These are phyloP conservation scores for Heliamphora pulchella DNA, from an alignment of 179 eudicot species.

Conservation along the genomic window DNA sequence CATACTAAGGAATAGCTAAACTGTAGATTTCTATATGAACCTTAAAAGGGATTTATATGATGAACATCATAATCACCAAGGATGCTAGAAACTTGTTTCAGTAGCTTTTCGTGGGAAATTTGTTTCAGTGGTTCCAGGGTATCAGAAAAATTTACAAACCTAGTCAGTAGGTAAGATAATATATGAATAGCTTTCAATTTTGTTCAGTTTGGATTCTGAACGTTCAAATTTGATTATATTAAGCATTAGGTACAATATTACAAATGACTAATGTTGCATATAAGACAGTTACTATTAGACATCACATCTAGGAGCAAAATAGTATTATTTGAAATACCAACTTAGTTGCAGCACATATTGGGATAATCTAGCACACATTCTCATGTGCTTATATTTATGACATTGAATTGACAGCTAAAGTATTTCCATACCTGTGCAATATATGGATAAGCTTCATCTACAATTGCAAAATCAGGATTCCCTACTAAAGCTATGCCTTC, in stretches of 20 bases:
- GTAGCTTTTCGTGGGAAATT: background rate
- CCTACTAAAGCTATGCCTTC: slow-evolving; percentile 99
- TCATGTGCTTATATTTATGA: background rate
- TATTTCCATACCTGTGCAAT: slow-evolving; percentile 75
- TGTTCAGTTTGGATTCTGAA: background rate
- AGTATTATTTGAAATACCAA: background rate
- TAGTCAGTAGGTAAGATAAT: background rate
- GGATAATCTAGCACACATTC: background rate
- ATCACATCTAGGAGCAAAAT: slow-evolving; percentile 3
- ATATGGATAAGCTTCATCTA: slow-evolving; percentile 98
- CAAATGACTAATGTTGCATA: background rate
- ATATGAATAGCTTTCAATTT: background rate
- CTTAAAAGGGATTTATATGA: background rate
- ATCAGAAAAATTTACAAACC: too few relatives aligned
- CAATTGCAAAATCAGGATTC: slow-evolving; percentile 91
- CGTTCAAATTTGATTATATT: background rate
- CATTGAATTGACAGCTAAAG: background rate
- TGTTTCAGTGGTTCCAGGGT: background rate
- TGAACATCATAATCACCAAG: background rate
- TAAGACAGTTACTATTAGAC: background rate
- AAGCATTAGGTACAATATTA: background rate
- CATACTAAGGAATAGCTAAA: background rate
- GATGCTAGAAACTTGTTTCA: background rate
- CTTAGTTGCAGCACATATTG: background rate
- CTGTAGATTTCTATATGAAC: background rate